Conservation (phyloP, 169 alveolate genomes). For the Plasmodium gallinaceum region DNA sequence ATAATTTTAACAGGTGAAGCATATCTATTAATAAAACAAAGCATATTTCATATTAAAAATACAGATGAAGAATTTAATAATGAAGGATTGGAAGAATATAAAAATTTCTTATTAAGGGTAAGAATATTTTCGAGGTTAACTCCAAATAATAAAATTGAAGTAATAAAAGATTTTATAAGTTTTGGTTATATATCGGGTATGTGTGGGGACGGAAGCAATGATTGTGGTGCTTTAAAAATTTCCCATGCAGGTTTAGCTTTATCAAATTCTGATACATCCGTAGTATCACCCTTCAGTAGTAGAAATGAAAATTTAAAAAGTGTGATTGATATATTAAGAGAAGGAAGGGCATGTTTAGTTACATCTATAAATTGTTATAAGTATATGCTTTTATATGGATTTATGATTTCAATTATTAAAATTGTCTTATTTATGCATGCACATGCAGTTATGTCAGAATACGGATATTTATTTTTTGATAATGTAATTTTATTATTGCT, state of each 20-base stretch:
- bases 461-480: conserved; percentile 88
- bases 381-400: conserved; percentile 91
- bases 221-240: conserved; percentile 94
- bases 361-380: conserved; percentile 92
- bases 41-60: conserved; percentile 9
- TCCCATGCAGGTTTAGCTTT: conserved; percentile 95
- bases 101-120: conserved; percentile 66
- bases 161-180: conserved; percentile 87
- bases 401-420: conserved; percentile 90
- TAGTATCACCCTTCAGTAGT: conserved; percentile 93
- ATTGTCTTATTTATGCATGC: conserved; percentile 84
- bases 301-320: conserved; percentile 88
- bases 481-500: conserved; percentile 83
- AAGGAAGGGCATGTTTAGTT: conserved; percentile 92
- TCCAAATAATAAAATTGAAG: conserved; percentile 90
- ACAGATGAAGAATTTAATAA: conserved; percentile 20
- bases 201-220: conserved; percentile 97
- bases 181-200: conserved; percentile 91
- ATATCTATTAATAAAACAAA: conserved; percentile 21
- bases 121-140: conserved; percentile 87
- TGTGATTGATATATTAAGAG: conserved; percentile 88
- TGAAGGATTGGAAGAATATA: conserved; percentile 33
- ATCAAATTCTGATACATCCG: conserved; percentile 90
- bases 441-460: conserved; percentile 90
- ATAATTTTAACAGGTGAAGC: conserved; percentile 73